Evolutionary conservation across 176 grass and related monocot genomes (phyloP), one percentile per base, ranked within the genome.

Genomic region (Pontederia paniculata): DNA sequence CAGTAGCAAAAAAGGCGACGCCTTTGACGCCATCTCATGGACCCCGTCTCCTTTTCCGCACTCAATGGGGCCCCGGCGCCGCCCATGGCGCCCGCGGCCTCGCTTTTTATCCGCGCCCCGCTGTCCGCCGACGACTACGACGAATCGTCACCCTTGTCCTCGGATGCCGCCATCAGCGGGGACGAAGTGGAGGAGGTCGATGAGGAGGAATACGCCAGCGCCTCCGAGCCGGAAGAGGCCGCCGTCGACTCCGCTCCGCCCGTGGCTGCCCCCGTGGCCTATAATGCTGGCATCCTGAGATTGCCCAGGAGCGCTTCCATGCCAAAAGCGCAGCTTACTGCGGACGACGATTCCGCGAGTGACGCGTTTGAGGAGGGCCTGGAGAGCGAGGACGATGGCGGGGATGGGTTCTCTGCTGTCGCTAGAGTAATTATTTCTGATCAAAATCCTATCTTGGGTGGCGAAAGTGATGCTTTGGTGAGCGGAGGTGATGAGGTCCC

Each of bases 91-190:
- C 21, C 47, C 12, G 44, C 54, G 67, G 21, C 17, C 21, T 57
- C 67, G 20, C 53, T 70, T 18, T 42, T 57, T 12, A 70, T 70
- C n/a, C 67, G 67, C 15, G 67, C 67, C 54, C 67, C 18, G 19
- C 53, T 70, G 14, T 48, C 67, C 3, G 47, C 44, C 67, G 52
- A 48, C 0, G 60, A 70, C 21, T 45, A 70, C 42, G 54, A 58
- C 43, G 55, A 58, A 21, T 5, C 28, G 3, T 57, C 53, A 8
- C 67, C 43, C 21, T 13, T 70, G 41, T 44, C 21, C 54, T 57
- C 53, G 20, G 67, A 70, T 37, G 28, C 28, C 7, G 28, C 28
- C 41, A 28, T 23, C 45, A 51, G 47, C 47, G 58, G n/a, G 37
- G 14, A 17, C 12, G 55, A 58, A 13, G 55, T 31, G 23, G 55